Percentiles rank a stretch among this genome's conserved stretches.
Conservation (phyloP, 371 early-diverging fungal genomes). For the Apophysomyces elegans region DNA sequence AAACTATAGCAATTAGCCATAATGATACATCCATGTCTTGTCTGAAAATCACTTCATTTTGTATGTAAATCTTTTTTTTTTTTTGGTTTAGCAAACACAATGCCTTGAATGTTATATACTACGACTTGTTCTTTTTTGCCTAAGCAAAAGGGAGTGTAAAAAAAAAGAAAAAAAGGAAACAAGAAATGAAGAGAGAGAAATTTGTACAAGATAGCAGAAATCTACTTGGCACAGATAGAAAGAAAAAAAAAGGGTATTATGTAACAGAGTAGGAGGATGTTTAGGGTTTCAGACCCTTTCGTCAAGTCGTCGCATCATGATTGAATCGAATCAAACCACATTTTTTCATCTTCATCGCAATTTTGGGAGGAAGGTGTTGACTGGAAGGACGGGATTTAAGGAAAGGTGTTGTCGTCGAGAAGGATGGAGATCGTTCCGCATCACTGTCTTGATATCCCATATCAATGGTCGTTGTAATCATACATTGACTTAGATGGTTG, state of each 20-base stretch:
- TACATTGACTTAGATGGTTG: slow-evolving; percentile 62
- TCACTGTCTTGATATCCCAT: slow-evolving; percentile 54
- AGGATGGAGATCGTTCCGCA: background rate
- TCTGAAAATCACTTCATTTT: background rate
- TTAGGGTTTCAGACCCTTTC: too few species aligned
- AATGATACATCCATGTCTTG: background rate
- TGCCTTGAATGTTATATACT: too few species aligned
- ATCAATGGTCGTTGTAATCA: slow-evolving; percentile 74
- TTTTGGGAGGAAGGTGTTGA: slow-evolving; percentile 49
- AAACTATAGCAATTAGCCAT: too few species aligned
- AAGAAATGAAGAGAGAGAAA: too few species aligned
- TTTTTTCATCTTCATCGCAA: slow-evolving; percentile 56
- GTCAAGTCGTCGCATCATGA: background rate
- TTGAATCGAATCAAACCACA: slow-evolving; percentile 18
- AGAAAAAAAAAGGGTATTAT: background rate
- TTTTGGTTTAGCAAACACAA: background rate
- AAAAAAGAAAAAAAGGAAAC: too few species aligned
- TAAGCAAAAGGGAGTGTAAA: too few species aligned
- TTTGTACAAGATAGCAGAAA: background rate
- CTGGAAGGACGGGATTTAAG: slow-evolving; percentile 24
- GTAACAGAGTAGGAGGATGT: background rate
- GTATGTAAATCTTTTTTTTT: background rate
- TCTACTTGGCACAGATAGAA: slow-evolving; percentile 3
- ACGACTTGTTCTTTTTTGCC: too few species aligned
- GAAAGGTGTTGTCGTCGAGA: slow-evolving; percentile 1